Conservation (phyloP, 805 yeast species). For the Ogataea pini region DNA sequence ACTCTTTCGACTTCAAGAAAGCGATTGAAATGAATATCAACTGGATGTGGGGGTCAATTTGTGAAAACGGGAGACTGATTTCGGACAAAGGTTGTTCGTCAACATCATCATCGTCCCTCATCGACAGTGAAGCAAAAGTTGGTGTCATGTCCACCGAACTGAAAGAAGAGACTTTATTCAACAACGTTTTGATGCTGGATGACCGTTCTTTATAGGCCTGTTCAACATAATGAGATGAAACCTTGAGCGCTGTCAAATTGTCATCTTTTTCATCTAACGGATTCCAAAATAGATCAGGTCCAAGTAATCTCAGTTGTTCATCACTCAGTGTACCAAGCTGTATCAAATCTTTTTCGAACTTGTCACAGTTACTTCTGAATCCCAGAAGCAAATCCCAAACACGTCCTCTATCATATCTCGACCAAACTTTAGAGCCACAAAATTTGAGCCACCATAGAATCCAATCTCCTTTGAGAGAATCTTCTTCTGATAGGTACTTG, state of each 20-base stretch:
- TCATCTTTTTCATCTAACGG: conserved; percentile 34
- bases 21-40: conserved; percentile 76
- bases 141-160: conserved; percentile 31
- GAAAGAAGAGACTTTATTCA: conserved; percentile 26
- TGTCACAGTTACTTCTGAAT: conserved; percentile 51
- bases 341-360: conserved; percentile 28
- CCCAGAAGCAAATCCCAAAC: conserved; percentile 88
- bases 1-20: conserved; percentile 75
- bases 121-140: conserved; percentile 26
- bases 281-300: conserved; percentile 68
- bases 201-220: conserved; percentile 26
- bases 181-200: conserved; percentile 33
- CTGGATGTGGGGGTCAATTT: conserved; percentile 73
- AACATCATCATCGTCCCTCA: conserved; percentile 20
- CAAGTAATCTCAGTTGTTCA: conserved; percentile 37
- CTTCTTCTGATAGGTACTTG: conserved; percentile 77
- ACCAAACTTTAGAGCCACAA: conserved; percentile 84
- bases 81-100: conserved; percentile 25
- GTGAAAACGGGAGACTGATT: conserved; percentile 50
- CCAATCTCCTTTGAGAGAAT: conserved; percentile 81
- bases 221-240: conserved; percentile 6
- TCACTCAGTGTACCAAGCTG: conserved; percentile 23
- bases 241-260: conserved; percentile 1
- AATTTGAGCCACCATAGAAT: conserved; percentile 93
- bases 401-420: conserved; percentile 78